Conservation (phyloP, 345 rosid species). For the Cardamine occulta region DNA sequence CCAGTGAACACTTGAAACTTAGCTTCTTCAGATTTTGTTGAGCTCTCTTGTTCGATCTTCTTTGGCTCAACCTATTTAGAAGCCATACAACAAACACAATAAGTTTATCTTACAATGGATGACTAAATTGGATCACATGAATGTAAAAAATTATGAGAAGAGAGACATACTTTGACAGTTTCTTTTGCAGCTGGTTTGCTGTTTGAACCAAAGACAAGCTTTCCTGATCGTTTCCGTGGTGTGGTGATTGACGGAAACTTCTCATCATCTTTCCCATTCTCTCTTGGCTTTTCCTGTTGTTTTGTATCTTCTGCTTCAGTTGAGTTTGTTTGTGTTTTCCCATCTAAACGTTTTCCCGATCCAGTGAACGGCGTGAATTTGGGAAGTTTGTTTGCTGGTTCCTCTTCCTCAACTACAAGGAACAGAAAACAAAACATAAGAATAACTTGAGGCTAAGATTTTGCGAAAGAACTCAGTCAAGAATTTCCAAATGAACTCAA, state of each 20-base stretch:
- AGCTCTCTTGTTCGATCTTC: slow-evolving; percentile 43
- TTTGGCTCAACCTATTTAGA: slow-evolving; percentile 41
- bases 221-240: slow-evolving; percentile 47
- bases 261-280: slow-evolving; percentile 40
- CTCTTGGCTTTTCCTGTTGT: slow-evolving; percentile 27
- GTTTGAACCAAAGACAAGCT: slow-evolving; percentile 61
- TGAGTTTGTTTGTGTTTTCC: slow-evolving; percentile 45
- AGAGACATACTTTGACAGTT: slow-evolving; percentile 45
- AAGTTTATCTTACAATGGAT: not conserved
- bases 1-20: slow-evolving; percentile 70
- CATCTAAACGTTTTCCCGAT: slow-evolving; percentile 61
- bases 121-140: not conserved
- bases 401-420: slow-evolving; percentile 52
- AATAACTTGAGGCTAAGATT: not conserved
- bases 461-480: not conserved
- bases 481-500: not conserved
- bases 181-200: slow-evolving; percentile 40
- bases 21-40: slow-evolving; percentile 46
- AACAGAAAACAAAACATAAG: not conserved
- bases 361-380: slow-evolving; percentile 65
- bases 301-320: slow-evolving; percentile 31
- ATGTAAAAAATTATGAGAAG: not conserved
- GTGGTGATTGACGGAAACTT: slow-evolving; percentile 37
- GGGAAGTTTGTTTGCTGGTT: slow-evolving; percentile 47
- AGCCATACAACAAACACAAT: slow-evolving; percentile 4